A percentile compares a stretch with the other conserved stretches of the same genome.
Evolutionary conservation across 345 rosid genomes (phyloP).

Genomic region (Mercurialis annua): DNA sequence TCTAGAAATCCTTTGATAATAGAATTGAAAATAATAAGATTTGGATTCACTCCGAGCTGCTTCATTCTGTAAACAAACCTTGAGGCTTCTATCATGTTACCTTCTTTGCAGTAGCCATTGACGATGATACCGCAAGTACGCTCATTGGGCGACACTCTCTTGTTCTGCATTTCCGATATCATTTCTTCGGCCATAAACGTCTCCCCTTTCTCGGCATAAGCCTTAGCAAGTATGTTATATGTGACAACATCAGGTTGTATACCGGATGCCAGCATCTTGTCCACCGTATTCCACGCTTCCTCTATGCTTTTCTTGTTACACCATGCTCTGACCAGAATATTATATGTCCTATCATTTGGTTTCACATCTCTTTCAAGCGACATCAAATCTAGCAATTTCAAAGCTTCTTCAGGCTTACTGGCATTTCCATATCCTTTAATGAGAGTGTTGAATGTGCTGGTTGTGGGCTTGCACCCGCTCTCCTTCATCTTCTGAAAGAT

Average conservation of each 20-base stretch:
- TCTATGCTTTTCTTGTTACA: slow-evolving; percentile 57
- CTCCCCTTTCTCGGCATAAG: slow-evolving; percentile 61
- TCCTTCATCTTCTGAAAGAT: slow-evolving; percentile 76
- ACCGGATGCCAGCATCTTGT: slow-evolving; percentile 68
- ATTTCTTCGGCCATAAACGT: slow-evolving; percentile 65
- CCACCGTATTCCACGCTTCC: slow-evolving; percentile 74
- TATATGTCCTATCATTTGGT: slow-evolving; percentile 76
- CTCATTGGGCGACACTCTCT: slow-evolving; percentile 59
- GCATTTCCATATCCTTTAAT: slow-evolving; percentile 78
- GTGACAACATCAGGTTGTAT: slow-evolving; percentile 77
- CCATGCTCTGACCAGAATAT: slow-evolving; percentile 79
- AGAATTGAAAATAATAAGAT: slow-evolving; percentile 75
- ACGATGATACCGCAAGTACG: slow-evolving; percentile 81
- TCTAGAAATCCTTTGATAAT: slow-evolving; percentile 81
- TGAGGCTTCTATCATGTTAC: slow-evolving; percentile 68
- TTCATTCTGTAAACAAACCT: slow-evolving; percentile 75
- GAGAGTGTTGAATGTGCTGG: slow-evolving; percentile 83
- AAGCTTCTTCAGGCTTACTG: slow-evolving; percentile 70
- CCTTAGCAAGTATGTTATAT: slow-evolving; percentile 71
- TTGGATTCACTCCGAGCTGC: slow-evolving; percentile 79
- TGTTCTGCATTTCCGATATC: slow-evolving; percentile 66
- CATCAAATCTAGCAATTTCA: slow-evolving; percentile 62
- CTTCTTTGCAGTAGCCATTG: slow-evolving; percentile 81
- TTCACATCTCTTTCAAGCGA: slow-evolving; percentile 46
- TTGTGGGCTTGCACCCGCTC: slow-evolving; percentile 70